Conservation (phyloP, 2,329 filamentous ascomycete species). For the Trichoderma koningii region DNA sequence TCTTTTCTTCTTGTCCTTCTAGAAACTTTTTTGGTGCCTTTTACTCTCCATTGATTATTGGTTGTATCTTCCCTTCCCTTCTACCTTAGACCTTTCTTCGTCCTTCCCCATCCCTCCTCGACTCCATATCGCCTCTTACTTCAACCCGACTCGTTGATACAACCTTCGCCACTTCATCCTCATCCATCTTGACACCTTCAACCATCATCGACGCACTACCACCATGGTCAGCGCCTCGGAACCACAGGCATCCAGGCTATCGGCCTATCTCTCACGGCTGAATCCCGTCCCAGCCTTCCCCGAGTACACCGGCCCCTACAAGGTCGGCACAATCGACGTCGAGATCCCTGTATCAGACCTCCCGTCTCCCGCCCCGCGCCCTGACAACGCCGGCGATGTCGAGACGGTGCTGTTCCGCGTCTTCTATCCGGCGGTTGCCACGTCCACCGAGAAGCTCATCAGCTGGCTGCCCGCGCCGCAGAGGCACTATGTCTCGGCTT, state of each 20-base stretch:
- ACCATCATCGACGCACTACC: neutral
- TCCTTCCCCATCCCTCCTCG: neutral
- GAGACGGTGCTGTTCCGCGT: conserved; percentile 77
- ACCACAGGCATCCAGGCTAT: conserved; percentile 43
- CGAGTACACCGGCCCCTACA: conserved; percentile 73
- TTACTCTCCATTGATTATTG: neutral
- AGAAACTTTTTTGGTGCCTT: neutral
- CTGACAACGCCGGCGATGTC: conserved; percentile 58
- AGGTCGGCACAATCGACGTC: conserved; percentile 77
- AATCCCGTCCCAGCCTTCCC: conserved; percentile 74
- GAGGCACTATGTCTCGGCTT: conserved; percentile 70
- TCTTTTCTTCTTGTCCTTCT: neutral
- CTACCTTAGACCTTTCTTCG: neutral
- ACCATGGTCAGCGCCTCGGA: conserved; percentile 26
- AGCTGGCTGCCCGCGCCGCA: conserved; percentile 80
- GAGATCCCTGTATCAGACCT: conserved; percentile 71
- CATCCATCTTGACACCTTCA: neutral
- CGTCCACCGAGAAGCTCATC: conserved; percentile 59
- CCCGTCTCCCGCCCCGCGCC: conserved; percentile 54
- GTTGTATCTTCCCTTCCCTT: neutral
- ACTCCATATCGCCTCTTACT: neutral
- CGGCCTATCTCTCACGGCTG: conserved; percentile 55
- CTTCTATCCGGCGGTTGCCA: conserved; percentile 71
- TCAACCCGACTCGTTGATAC: neutral
- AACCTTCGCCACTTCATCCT: conserved; percentile 6